Percentiles rank a stretch among this genome's conserved stretches.
These are phyloP conservation scores for Sapria himalayana DNA, from an alignment of 345 rosid genomes.

Conservation along the genomic window DNA sequence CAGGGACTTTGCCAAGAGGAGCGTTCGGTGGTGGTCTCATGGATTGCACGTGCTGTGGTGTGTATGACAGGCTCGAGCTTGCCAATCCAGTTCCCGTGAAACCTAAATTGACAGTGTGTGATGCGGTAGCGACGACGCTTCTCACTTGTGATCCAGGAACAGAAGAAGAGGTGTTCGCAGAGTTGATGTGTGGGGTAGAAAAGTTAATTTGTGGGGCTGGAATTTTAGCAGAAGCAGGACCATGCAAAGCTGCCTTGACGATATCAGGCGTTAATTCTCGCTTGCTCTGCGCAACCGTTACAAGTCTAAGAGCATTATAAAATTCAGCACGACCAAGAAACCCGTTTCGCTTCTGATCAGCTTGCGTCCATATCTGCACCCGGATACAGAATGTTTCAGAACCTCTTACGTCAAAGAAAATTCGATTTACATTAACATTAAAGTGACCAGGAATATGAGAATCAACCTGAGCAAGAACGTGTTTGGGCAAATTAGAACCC, in stretches of 20 bases:
- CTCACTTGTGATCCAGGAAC: slow-evolving; percentile 21
- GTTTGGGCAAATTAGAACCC: slow-evolving; percentile 72
- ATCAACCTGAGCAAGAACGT: slow-evolving; percentile 76
- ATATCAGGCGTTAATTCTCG: slow-evolving; percentile 81
- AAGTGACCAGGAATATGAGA: too few species aligned
- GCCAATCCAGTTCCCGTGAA: slow-evolving; percentile 41
- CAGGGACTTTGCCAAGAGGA: slow-evolving; percentile 26
- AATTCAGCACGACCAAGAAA: slow-evolving; percentile 77
- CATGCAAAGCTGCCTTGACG: slow-evolving; percentile 78
- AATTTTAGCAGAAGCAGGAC: slow-evolving; percentile 92
- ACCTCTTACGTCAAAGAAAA: too few species aligned
- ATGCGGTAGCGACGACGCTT: slow-evolving; percentile 13
- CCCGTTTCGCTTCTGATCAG: slow-evolving; percentile 59
- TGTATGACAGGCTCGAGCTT: slow-evolving; percentile 22
- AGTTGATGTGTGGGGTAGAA: slow-evolving; percentile 24
- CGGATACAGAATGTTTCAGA: slow-evolving; percentile 10
- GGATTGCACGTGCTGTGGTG: slow-evolving; percentile 32
- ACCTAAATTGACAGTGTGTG: slow-evolving; percentile 31
- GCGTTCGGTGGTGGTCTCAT: slow-evolving; percentile 34
- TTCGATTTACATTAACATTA: slow-evolving; percentile 5
- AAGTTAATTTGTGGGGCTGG: slow-evolving; percentile 83
- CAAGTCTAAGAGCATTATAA: slow-evolving; percentile 73
- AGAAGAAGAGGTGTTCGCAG: slow-evolving; percentile 17
- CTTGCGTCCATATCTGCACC: slow-evolving; percentile 65
- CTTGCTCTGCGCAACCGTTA: slow-evolving; percentile 95